Conservation (phyloP, 2,329 filamentous ascomycete species). For the Apiospora malaysiana region DNA sequence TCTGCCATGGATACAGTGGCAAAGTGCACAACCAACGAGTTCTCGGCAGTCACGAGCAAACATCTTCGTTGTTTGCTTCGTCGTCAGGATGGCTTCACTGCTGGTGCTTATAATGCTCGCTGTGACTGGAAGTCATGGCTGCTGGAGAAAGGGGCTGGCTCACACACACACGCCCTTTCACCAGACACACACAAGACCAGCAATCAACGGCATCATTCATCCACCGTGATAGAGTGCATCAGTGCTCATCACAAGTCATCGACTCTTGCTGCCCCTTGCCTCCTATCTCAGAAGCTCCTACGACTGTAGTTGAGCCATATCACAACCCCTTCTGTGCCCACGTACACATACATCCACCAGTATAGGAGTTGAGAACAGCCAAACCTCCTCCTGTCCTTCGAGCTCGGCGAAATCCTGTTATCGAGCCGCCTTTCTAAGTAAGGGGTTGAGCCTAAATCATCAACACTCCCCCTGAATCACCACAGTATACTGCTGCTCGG, state of each 20-base stretch:
- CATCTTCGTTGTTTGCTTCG: slow-evolving; percentile 2
- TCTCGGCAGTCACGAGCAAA: neutral
- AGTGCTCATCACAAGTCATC: neutral
- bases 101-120: neutral
- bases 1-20: slow-evolving; percentile 9
- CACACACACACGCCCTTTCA: neutral
- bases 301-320: neutral
- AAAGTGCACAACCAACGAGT: neutral
- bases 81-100: neutral
- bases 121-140: neutral
- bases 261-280: neutral
- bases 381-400: neutral
- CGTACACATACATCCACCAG: neutral
- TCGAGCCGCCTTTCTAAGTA: neutral
- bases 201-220: neutral
- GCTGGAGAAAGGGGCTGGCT: neutral
- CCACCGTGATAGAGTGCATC: neutral
- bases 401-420: neutral
- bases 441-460: neutral
- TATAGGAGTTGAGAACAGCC: neutral
- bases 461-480: neutral
- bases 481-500: neutral
- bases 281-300: neutral
- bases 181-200: neutral
- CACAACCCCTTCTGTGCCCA: neutral